Conservation (phyloP, 495 filamentous ascomycete species). For the Aspergillus baeticus region DNA sequence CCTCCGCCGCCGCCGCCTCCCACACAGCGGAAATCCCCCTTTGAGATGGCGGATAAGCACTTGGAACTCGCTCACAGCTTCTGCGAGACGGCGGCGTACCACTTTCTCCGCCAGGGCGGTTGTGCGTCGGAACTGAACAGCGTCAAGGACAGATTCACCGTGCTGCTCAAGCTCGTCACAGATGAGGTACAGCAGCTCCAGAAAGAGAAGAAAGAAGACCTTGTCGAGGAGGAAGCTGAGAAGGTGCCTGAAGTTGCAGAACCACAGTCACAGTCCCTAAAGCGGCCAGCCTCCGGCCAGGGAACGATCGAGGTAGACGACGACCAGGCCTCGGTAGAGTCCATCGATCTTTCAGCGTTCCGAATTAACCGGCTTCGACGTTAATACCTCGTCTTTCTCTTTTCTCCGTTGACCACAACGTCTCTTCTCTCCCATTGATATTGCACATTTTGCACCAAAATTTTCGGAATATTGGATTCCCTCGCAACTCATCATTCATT, state of each 20-base stretch:
- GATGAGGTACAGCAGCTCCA: constrained; percentile 41
- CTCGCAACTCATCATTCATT: constrained; percentile 4
- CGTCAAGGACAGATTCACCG: constrained; percentile 56
- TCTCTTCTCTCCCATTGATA: neutral
- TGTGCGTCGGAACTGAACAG: constrained; percentile 71
- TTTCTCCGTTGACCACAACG: neutral
- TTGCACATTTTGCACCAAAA: neutral
- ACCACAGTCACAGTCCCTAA: constrained; percentile 3
- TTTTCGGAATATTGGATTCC: neutral
- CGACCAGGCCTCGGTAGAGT: constrained; percentile 34
- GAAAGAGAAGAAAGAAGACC: constrained; percentile 31
- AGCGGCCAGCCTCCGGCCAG: constrained; percentile 12
- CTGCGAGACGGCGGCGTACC: constrained; percentile 83
- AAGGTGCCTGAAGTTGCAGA: constrained; percentile 7
- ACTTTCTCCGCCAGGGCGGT: constrained; percentile 80
- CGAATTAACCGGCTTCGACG: constrained; percentile 30
- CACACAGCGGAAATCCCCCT: constrained; percentile 31
- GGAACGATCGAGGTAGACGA: constrained; percentile 47
- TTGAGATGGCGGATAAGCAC: constrained; percentile 71
- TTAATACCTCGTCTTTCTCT: neutral
- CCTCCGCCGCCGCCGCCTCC: constrained; percentile 17
- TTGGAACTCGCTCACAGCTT: constrained; percentile 76
- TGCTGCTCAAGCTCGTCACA: constrained; percentile 37
- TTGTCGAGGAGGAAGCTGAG: constrained; percentile 19
- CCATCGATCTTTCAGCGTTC: constrained; percentile 43